phyloP scores from a whole-genome alignment of 2,329 filamentous ascomycete genomes.

The Diplodia sapinea region DNA sequence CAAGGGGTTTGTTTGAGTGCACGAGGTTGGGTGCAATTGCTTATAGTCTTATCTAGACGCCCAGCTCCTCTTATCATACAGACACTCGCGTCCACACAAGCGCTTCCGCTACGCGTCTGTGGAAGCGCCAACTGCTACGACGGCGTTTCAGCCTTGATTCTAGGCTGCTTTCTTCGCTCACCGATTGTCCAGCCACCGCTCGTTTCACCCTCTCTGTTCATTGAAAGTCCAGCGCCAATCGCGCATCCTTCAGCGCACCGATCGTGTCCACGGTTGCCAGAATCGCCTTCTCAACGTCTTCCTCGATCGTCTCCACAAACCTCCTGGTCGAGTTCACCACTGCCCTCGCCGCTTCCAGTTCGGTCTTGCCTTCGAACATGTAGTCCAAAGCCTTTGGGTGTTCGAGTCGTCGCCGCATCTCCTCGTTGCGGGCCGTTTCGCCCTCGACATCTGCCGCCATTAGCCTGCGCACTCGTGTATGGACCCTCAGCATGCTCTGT shows the following conservation, averaged over 20 bases:
- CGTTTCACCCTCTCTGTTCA: background rate
- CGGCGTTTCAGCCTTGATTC: no score
- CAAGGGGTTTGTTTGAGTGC: background rate
- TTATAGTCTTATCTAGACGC: background rate
- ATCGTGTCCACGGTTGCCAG: conserved; percentile 14
- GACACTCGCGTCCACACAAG: background rate
- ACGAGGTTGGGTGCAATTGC: background rate
- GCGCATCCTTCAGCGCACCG: conserved; percentile 8
- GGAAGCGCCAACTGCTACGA: no score
- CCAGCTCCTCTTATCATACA: no score
- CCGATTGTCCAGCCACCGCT: no score
- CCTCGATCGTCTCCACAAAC: conserved; percentile 10
- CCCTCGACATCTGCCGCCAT: conserved; percentile 15
- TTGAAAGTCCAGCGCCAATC: conserved; percentile 4
- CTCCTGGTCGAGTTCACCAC: conserved; percentile 30
- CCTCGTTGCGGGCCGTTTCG: background rate
- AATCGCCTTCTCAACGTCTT: background rate
- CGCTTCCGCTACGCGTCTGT: no score
- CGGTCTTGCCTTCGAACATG: conserved; percentile 71
- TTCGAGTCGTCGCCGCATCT: background rate
- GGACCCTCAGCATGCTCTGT: conserved; percentile 3
- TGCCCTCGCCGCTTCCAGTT: conserved; percentile 64
- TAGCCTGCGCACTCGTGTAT: conserved; percentile 1
- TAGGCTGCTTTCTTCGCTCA: no score
- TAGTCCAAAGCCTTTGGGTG: conserved; percentile 4